These are phyloP conservation scores for Boletus tomentosulus DNA, from an alignment of 768 basidiomycete species.

Conservation along the genomic window DNA sequence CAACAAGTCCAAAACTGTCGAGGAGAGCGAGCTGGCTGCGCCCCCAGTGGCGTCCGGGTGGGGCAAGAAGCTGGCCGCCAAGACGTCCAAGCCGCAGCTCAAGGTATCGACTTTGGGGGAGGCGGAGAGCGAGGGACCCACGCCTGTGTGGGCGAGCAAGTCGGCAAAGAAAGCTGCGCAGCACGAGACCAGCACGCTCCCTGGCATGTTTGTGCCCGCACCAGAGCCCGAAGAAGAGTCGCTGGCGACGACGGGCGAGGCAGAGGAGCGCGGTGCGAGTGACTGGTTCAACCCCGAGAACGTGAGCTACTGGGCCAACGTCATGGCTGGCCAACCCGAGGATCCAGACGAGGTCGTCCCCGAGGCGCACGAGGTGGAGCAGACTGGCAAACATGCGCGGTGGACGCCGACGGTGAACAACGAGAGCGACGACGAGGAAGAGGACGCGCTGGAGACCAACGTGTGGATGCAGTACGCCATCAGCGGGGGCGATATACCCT, in stretches of 20 bases:
- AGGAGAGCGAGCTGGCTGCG: no score
- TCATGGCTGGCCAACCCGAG: no score
- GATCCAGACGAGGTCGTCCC: no score
- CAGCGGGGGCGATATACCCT: slow-evolving; percentile 21
- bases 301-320: slow-evolving; percentile 27
- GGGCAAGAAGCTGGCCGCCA: no score
- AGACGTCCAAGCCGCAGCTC: no score
- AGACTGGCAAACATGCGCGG: slow-evolving; percentile 16
- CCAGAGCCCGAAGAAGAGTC: slow-evolving; percentile 10
- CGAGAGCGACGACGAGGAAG: slow-evolving; percentile 25
- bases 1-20: no score
- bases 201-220: no score
- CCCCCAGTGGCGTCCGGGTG: no score
- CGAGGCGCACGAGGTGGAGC: slow-evolving; percentile 4
- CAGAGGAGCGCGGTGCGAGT: slow-evolving; percentile 17
- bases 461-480: slow-evolving; percentile 32
- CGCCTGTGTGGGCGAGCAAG: no score
- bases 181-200: no score
- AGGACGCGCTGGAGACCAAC: slow-evolving; percentile 13
- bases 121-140: no score
- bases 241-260: background rate
- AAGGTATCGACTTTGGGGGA: slow-evolving; percentile 19
- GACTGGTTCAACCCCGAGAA: slow-evolving; percentile 24
- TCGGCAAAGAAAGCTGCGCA: no score
- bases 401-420: slow-evolving; percentile 23